These are phyloP conservation scores for Trichosporon faecale DNA, from an alignment of 1,284 basidiomycete genomes.

Conservation along the genomic window DNA sequence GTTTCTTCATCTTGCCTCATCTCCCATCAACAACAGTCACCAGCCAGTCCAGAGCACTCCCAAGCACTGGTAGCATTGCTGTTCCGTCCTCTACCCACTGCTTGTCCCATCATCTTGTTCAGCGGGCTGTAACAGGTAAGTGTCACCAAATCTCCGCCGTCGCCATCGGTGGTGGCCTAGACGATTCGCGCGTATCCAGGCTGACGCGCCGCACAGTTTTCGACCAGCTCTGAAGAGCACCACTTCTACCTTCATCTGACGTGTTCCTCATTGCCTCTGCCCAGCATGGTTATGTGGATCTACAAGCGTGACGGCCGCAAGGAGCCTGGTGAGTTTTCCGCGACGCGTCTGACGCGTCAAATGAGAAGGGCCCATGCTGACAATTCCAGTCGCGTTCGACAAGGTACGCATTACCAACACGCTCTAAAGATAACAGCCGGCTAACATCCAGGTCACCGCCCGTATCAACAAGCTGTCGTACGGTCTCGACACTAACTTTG, in stretches of 20 bases:
- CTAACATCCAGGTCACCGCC: constrained; percentile 24
- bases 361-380: background rate
- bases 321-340: constrained; percentile 31
- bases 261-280: background rate
- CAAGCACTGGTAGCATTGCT: background rate
- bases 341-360: constrained; percentile 8
- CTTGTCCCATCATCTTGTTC: background rate
- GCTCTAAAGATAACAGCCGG: background rate
- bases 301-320: constrained; percentile 52
- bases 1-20: background rate
- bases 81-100: background rate
- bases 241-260: constrained; percentile 6
- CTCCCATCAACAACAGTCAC: background rate
- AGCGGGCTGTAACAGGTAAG: constrained; percentile 6
- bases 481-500: constrained; percentile 87
- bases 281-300: constrained; percentile 47
- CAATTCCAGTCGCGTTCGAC: constrained; percentile 40
- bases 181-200: background rate
- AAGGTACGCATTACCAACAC: constrained; percentile 25
- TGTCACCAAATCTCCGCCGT: background rate
- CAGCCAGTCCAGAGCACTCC: background rate
- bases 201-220: background rate
- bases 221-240: background rate
- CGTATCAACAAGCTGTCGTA: constrained; percentile 91
- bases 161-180: background rate